Base-by-base conservation (phyloP, 768 basidiomycete species). In the Tricholoma sp. region DNA sequence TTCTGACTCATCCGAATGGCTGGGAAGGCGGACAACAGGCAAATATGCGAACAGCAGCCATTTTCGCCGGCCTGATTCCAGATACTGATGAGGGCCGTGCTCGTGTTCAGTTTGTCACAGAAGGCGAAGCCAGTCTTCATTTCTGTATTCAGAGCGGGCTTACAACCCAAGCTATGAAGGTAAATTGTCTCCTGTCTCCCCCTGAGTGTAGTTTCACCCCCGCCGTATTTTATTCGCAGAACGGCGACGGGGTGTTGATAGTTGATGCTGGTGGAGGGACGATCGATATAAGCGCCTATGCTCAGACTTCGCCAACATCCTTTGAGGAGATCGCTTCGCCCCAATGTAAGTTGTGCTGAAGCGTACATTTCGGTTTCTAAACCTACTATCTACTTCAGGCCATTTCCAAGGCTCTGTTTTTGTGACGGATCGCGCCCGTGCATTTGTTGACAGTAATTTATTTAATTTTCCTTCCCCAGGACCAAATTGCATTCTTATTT, bases 181-280 rank as follows among this genome's bases (percentile, higher is more conserved):
- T 72, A 3, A 4, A 6, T 9, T 53, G 29, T 21, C 67, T 46
- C 61, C 12, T 3, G n/a, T 10, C 6, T 32, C 24, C 27, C n/a
- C 59, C 24, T 27, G 24, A 27, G 24, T 7, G 62, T 39, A 14
- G 60, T 60, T 27, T 57, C 63, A 32, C 61, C n/a, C 16, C 32
- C 11, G 3, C 61, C n/a, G 41, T 43, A 57, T 41, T 8, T 8
- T 14, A 16, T 12, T 29, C n/a, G 3, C 34, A 63, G 72, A 64
- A 34, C 0, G 70, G 71, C 1, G 63, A 67, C 29, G 72, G 73
- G 1, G 66, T 81, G 5, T 71, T 80, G 16, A 64, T 83, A 14
- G 74, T 82, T 8, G 82, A 84, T 61, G 80, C 79, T 7, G 82
- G 82, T 5, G 79, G 79, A 22, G 81, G 79, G 18, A 83, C 80